Base-by-base conservation (phyloP, 495 filamentous ascomycete species). In the Trichoderma reesei region DNA sequence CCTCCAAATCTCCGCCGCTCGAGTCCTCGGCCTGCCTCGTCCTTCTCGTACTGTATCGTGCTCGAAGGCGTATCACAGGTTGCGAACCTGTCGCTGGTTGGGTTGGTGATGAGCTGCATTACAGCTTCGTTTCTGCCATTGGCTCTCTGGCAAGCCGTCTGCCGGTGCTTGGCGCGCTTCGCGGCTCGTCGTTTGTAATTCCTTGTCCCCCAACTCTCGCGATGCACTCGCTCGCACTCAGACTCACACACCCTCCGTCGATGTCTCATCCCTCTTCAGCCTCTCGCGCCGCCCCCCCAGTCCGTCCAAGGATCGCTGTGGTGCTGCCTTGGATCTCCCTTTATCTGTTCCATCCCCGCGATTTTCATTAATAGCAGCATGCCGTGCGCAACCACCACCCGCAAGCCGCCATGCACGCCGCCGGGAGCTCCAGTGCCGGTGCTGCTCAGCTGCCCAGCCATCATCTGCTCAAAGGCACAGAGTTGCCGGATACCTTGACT, bases 381-480 rank as follows among this genome's bases (percentile, higher is more conserved):
- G 51, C 51, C 26, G 51, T 31, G 20, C 51, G 51, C 51, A 56
- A 34, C 51, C 51, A 10, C 20, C 51, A 56, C 9, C 51, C 51
- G 26, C 26, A 56, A 56, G 51, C 51, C 51, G 20, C 16, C 51
- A 16, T 56, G 51, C 51, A 56, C 16, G 51, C 51, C 51, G 51
- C 51, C 51, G 51, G 51, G 20, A 56, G 51, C 51, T 31, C 11
- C 51, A 56, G 51, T 56, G 51, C 51, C 51, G 51, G 51, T 34
- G 31, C 26, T 34, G 51, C 51, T 56, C 51, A 56, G 51, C 51
- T 56, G 44, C 16, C 44, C 44, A 18, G 44, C 44, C 2, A 48
- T 48, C 44, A 48, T 48, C n/a, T 48, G 44, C 16, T n/a, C 44
- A 16, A 39, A 39, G 10, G n/a, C n/a, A n/a, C n/a, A n/a, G n/a